A percentile compares a stretch with the other conserved stretches of the same genome.
Evolutionary conservation across 495 filamentous ascomycete genomes (phyloP).

Genomic region (Hamigera avellanea): DNA sequence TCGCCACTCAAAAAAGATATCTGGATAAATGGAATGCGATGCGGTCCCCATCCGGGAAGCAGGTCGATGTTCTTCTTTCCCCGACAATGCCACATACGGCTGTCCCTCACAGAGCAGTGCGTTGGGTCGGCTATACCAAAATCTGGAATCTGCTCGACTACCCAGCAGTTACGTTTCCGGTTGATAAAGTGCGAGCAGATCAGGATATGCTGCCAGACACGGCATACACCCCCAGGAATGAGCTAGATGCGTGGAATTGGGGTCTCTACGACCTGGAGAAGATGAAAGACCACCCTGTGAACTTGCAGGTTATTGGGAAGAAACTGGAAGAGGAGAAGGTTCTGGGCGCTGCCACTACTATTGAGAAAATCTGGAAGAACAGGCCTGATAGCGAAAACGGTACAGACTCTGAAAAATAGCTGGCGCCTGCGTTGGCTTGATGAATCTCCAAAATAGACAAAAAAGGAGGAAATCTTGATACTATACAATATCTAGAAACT

Average conservation of each 20-base stretch:
- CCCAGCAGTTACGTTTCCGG: slow-evolving; percentile 43
- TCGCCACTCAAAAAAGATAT: slow-evolving; percentile 39
- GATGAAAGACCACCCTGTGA: slow-evolving; percentile 34
- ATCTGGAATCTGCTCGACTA: slow-evolving; percentile 66
- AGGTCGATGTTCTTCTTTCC: slow-evolving; percentile 52
- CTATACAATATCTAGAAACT: too few species aligned
- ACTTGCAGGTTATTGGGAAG: slow-evolving; percentile 40
- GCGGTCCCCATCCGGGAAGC: slow-evolving; percentile 32
- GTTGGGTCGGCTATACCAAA: slow-evolving; percentile 47
- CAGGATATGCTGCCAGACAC: slow-evolving; percentile 28
- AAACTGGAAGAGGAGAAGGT: slow-evolving; percentile 45
- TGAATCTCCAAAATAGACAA: background rate
- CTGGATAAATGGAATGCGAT: slow-evolving; percentile 42
- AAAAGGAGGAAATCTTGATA: too few species aligned
- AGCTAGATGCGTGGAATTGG: slow-evolving; percentile 40
- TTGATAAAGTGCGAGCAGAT: slow-evolving; percentile 38
- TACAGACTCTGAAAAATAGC: background rate
- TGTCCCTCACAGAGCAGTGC: slow-evolving; percentile 35
- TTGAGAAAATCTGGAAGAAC: slow-evolving; percentile 19
- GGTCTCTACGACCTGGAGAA: slow-evolving; percentile 32
- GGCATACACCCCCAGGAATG: slow-evolving; percentile 36
- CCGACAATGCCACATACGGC: slow-evolving; percentile 37
- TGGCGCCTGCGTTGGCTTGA: too few species aligned
- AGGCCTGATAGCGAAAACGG: background rate
- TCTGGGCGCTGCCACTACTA: slow-evolving; percentile 27